Evolutionary conservation across 192 early-diverging fungal genomes (phyloP), one percentile per base, ranked within the genome.

Genomic region (Lunasporangiospora selenospora): DNA sequence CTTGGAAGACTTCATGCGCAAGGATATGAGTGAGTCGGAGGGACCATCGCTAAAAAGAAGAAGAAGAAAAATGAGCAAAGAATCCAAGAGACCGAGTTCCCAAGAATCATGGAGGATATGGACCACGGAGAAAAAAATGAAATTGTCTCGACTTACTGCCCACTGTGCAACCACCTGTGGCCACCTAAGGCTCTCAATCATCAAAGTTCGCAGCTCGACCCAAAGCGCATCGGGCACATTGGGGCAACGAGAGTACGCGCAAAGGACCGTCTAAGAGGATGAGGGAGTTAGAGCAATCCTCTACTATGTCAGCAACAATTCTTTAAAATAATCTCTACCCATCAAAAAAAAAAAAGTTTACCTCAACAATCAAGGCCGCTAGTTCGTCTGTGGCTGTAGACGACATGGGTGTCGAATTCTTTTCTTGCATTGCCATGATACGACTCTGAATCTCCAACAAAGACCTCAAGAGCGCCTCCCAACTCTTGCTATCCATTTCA

Each of bases 301-400:
- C n/a, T n/a, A n/a, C n/a, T n/a, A n/a, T n/a, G n/a, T n/a, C n/a
- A n/a, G n/a, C n/a, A n/a, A n/a, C n/a, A n/a, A n/a, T n/a, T n/a
- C n/a, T n/a, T n/a, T n/a, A n/a, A n/a, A n/a, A n/a, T n/a, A n/a
- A n/a, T n/a, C n/a, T n/a, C n/a, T n/a, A n/a, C n/a, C n/a, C n/a
- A n/a, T n/a, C n/a, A 12, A 13, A 31, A 49, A 53, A 30, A 24
- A 38, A 57, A 40, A 13, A 13, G 11, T 21, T 52, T 80, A 85
- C 85, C 70, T 95, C 93, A 41, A 88, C 73, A 15, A 91, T 63
- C 50, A 73, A 77, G 32, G 89, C 83, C 0, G 84, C 82, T 51
- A 93, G 55, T 6, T 92, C 92, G 13, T 86, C 82, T 5, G 85
- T 73, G 8, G 69, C 62, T 2, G 77, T 5, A 18, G 53, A 59